Conservation (phyloP, 148 eudicot genomes). For the Nepenthes gracilis region DNA sequence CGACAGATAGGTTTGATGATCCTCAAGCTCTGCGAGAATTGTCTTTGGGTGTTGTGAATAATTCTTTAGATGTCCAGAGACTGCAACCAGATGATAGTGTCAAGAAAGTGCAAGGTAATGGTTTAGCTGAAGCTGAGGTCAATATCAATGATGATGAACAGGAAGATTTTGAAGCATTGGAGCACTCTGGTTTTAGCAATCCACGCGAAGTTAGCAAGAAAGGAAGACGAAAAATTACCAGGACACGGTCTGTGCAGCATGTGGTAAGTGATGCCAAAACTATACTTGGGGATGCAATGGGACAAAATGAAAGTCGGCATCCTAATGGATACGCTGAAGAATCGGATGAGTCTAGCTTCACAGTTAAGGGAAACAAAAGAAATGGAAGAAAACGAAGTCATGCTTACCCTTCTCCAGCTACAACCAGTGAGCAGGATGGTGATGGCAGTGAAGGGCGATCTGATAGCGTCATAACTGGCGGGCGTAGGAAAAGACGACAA, state of each 20-base stretch:
- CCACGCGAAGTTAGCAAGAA: slow-evolving; percentile 14
- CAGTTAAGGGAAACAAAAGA: slow-evolving; percentile 24
- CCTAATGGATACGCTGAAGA: slow-evolving; percentile 49
- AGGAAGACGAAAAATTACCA: slow-evolving; percentile 20
- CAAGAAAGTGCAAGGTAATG: slow-evolving; percentile 23
- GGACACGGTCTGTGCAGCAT: slow-evolving; percentile 35
- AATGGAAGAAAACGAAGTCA: slow-evolving; percentile 56
- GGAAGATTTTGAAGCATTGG: slow-evolving; percentile 24
- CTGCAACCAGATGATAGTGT: slow-evolving; percentile 20
- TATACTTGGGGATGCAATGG: slow-evolving; percentile 29
- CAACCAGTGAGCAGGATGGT: slow-evolving; percentile 39
- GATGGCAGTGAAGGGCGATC: slow-evolving; percentile 57
- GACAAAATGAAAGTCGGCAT: slow-evolving; percentile 24
- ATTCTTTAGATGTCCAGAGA: slow-evolving; percentile 39
- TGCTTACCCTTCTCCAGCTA: slow-evolving; percentile 31
- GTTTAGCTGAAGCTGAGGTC: slow-evolving; percentile 27
- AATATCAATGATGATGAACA: slow-evolving; percentile 20
- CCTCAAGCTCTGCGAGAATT: slow-evolving; percentile 34
- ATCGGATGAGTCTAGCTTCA: slow-evolving; percentile 32
- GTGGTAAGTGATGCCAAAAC: slow-evolving; percentile 40
- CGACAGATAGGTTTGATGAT: slow-evolving; percentile 15
- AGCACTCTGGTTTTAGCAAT: slow-evolving; percentile 10
- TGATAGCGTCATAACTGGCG: slow-evolving; percentile 43
- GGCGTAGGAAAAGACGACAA: slow-evolving; percentile 57
- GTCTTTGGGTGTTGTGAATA: slow-evolving; percentile 28